Conservation (phyloP, 169 alveolate species). For the Perkinsus olseni region DNA sequence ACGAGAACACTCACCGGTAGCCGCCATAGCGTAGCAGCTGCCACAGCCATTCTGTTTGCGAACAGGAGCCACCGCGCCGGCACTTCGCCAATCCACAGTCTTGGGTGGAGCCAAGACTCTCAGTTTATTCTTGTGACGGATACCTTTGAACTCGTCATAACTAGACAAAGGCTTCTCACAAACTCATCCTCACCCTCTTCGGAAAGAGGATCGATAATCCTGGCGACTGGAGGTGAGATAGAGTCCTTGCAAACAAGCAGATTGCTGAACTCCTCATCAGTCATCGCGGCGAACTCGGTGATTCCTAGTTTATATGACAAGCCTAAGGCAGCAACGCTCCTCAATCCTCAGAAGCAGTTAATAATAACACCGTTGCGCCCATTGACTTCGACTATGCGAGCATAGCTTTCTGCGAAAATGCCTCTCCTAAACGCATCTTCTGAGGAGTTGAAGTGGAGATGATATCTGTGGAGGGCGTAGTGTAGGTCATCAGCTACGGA, state of each 20-base stretch:
- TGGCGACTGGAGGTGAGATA: neutral
- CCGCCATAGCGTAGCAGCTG: neutral
- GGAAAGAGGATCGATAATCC: neutral
- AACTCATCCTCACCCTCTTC: neutral
- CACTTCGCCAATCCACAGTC: neutral
- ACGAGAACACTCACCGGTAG: neutral
- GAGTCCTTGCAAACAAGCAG: neutral
- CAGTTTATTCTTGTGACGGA: neutral
- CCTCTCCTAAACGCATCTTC: neutral
- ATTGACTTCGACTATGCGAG: neutral
- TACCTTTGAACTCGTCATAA: neutral
- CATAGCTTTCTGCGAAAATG: neutral
- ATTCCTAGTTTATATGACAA: neutral
- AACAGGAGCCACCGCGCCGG: neutral
- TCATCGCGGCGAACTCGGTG: neutral
- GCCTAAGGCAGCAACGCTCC: neutral
- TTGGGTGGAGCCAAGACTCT: neutral
- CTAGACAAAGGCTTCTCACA: neutral
- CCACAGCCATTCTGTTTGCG: neutral
- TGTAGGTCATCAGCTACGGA: too few relatives aligned
- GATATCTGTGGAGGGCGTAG: neutral
- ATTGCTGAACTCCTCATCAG: neutral
- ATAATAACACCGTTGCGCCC: neutral
- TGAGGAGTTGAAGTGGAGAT: neutral
- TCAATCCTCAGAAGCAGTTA: neutral